Evolutionary conservation across 768 basidiomycete species (phyloP).

Genomic region (Saitozyma podzolica): DNA sequence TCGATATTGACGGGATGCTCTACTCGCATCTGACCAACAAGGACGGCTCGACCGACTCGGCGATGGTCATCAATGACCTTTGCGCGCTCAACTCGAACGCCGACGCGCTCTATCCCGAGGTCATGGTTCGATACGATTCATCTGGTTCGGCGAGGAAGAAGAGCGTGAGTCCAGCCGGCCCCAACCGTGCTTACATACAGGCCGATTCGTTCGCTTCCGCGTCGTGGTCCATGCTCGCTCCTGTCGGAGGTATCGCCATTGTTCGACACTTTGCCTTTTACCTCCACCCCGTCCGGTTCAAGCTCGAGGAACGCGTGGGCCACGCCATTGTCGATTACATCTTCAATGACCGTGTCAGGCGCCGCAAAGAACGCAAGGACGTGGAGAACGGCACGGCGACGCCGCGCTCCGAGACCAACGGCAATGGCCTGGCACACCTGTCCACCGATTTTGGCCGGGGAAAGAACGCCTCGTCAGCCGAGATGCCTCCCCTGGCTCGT

Average conservation of each 20-base stretch:
- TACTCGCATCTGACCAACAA: constrained; percentile 82
- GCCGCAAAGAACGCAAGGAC: neutral
- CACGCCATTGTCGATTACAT: constrained; percentile 58
- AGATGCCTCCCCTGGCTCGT: constrained; percentile 7
- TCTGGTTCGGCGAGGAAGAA: neutral
- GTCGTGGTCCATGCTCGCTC: constrained; percentile 79
- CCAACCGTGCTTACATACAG: constrained; percentile 54
- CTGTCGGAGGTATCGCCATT: constrained; percentile 90
- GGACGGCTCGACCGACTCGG: constrained; percentile 81
- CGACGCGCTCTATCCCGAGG: constrained; percentile 81
- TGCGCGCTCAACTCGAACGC: constrained; percentile 83
- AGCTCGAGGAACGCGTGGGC: constrained; percentile 80
- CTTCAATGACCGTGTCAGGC: neutral
- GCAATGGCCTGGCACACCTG: neutral
- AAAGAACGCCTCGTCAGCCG: neutral
- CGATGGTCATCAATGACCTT: constrained; percentile 71
- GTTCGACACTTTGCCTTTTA: constrained; percentile 77
- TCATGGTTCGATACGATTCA: constrained; percentile 67
- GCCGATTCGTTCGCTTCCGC: constrained; percentile 62
- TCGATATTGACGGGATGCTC: constrained; percentile 74
- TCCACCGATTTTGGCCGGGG: neutral
- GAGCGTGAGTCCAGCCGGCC: neutral
- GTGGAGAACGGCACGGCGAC: neutral
- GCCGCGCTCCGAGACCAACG: neutral
- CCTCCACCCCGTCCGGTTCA: constrained; percentile 81